Base-by-base conservation (phyloP, 2,329 filamentous ascomycete genomes). In the Curvularia verruculosa region DNA sequence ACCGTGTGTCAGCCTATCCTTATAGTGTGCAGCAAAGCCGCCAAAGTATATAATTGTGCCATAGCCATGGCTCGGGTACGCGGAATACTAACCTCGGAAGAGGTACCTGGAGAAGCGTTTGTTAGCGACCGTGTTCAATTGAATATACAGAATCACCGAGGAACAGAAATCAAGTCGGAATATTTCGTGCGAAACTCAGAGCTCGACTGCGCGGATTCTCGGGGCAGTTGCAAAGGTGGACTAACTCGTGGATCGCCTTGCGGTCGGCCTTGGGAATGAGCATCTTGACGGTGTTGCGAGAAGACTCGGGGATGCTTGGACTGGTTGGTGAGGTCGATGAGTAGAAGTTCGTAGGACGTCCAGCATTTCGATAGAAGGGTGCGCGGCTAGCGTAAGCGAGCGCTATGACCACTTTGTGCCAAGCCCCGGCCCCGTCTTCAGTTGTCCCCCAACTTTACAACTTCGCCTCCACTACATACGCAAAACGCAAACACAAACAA, bases 191-290 rank as follows among this genome's bases (percentile, higher is more conserved):
- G 65, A 70, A 70, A 68, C 62, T 59, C 63, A 61, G 49, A 61
- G 53, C 64, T 65, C 65, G 61, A 70, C 61, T 69, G 61, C 56
- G 64, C 65, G 56, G 59, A 12, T 49, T 56, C 34, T 49, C 45
- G 56, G 56, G 56, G 61, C 21, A 31, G 59, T 51, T 54, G 51
- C 61, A 60, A 58, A 65, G 68, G 68, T 58, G 52, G 89, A 99
- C 91, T 90, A 94, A 96, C 90, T 94, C 94, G 88, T 99, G 95
- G 85, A 99, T 98, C 90, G 92, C 92, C 91, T 99, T 99, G 86
- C 96, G 93, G 86, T 99, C 95, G 83, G 92, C 90, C 90, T 98
- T 98, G 82, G 95, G 95, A 83, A 99, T 99, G 87, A 99, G 90
- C 95, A 82, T 82, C 72, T 80, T 81, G 77, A 75, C 78, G 75